Conservation (phyloP, 208 protist genomes). For the Porcisia deanei region DNA sequence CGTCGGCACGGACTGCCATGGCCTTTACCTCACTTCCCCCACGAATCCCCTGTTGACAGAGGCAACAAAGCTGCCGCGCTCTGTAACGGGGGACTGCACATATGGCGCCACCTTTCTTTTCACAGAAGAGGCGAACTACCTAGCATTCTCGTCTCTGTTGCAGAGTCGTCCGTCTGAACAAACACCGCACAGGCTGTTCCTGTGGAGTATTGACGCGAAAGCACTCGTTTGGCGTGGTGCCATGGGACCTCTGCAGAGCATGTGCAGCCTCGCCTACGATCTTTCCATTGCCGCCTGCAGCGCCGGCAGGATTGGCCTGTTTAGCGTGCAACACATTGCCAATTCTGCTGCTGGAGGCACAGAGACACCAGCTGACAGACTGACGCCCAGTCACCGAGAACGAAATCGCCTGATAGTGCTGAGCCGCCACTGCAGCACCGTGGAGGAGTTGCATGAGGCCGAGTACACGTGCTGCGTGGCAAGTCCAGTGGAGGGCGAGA, state of each 20-base stretch:
- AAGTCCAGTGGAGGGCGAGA: slow-evolving; percentile 18
- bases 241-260: slow-evolving; percentile 48
- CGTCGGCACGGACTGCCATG: slow-evolving; percentile 66
- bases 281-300: slow-evolving; percentile 64
- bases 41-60: slow-evolving; percentile 39
- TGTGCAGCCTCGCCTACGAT: slow-evolving; percentile 48
- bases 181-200: slow-evolving; percentile 48
- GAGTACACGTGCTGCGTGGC: slow-evolving; percentile 55
- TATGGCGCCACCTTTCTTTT: slow-evolving; percentile 67
- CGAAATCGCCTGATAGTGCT: slow-evolving; percentile 43
- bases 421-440: slow-evolving; percentile 55
- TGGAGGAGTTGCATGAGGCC: slow-evolving; percentile 59
- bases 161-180: slow-evolving; percentile 30
- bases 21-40: slow-evolving; percentile 66
- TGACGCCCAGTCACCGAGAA: not conserved
- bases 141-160: slow-evolving; percentile 76
- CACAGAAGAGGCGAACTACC: slow-evolving; percentile 36
- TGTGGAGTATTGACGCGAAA: slow-evolving; percentile 49
- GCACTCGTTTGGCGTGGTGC: slow-evolving; percentile 74
- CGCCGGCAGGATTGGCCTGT: slow-evolving; percentile 39
- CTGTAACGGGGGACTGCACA: slow-evolving; percentile 52
- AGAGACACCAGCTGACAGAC: not conserved
- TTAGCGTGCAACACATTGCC: slow-evolving; percentile 34
- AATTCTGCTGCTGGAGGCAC: no score
- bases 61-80: slow-evolving; percentile 49